Evolutionary conservation across 73 alveolate genomes (phyloP).

Genomic region (Tetrahymena malaccensis): DNA sequence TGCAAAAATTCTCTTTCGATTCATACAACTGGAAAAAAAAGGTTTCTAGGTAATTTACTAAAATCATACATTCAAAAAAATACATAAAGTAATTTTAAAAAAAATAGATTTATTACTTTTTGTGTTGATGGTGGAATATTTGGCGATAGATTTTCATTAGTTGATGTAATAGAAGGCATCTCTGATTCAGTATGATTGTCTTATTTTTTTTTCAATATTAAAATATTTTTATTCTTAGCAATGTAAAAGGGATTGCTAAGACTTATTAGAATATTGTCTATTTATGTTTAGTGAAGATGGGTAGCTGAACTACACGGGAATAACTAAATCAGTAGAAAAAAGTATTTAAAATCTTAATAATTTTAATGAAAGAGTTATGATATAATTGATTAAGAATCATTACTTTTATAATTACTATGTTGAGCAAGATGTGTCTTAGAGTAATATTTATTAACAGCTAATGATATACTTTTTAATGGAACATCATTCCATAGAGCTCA

Average conservation of each 20-base stretch:
- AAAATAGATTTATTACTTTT: not conserved
- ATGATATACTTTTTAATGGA: not conserved
- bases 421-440: not conserved
- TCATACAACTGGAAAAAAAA: not conserved
- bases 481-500: not conserved
- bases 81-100: not conserved
- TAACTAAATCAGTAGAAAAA: not conserved
- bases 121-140: not conserved
- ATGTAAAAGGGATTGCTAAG: not conserved
- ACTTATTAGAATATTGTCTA: not conserved
- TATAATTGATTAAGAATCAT: not conserved
- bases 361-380: not conserved
- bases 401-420: not conserved
- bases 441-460: not conserved
- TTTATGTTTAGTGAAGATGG: not conserved
- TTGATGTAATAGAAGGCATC: not conserved
- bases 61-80: not conserved
- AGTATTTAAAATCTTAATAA: not conserved
- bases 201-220: not conserved
- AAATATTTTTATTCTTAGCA: not conserved
- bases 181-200: not conserved
- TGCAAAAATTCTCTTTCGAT: not conserved
- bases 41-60: not conserved
- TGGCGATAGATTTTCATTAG: not conserved
- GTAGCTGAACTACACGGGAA: not conserved